Evolutionary conservation across 805 yeast genomes (phyloP).

Genomic region (Maudiozyma bulderi): DNA sequence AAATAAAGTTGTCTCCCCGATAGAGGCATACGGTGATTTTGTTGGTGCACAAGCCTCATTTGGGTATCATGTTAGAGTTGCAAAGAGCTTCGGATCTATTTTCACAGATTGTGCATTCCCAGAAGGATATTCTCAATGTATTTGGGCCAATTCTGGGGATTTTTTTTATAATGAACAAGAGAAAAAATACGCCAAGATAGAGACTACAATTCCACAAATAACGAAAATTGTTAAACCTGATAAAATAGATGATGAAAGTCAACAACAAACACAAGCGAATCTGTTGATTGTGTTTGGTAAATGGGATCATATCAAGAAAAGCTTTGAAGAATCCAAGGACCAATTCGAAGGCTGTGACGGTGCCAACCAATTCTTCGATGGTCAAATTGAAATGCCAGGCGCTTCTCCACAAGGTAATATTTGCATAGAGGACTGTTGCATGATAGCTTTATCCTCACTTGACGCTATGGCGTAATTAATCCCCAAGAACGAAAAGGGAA

Average conservation of each 20-base stretch:
- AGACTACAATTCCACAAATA: conserved; percentile 18
- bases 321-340: conserved; percentile 40
- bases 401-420: conserved; percentile 34
- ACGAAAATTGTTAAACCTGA: conserved; percentile 19
- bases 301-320: conserved; percentile 43
- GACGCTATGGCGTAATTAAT: not conserved
- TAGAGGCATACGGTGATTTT: conserved; percentile 54
- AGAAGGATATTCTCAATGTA: conserved; percentile 60
- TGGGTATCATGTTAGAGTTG: conserved; percentile 70
- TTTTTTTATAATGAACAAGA: conserved; percentile 35
- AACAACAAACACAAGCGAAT: conserved; percentile 13
- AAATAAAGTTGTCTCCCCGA: conserved; percentile 57
- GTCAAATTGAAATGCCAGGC: conserved; percentile 41
- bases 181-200: conserved; percentile 15
- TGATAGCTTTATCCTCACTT: conserved; percentile 42
- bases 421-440: conserved; percentile 61
- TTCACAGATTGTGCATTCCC: conserved; percentile 62
- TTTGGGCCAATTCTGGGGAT: conserved; percentile 61
- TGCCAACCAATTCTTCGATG: conserved; percentile 63
- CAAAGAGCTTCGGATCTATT: conserved; percentile 47
- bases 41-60: conserved; percentile 51
- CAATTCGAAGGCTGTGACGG: conserved; percentile 44
- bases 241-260: conserved; percentile 14
- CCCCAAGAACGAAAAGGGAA: not conserved
- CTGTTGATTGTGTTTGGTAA: conserved; percentile 55